Base-by-base conservation (phyloP, 2,329 filamentous ascomycete species). In the Colletotrichum godetiae region DNA sequence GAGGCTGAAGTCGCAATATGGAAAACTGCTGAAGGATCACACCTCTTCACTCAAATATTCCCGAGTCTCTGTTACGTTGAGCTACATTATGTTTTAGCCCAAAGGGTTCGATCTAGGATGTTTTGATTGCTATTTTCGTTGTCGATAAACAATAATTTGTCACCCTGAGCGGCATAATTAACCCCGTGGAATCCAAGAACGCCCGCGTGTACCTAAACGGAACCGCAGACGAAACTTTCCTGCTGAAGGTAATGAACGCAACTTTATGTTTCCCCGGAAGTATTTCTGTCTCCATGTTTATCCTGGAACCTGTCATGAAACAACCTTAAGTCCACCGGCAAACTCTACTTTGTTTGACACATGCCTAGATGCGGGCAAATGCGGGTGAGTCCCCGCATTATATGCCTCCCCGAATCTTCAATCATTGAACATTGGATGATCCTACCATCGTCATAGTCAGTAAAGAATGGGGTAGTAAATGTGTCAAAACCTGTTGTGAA, bases 371-470 rank as follows among this genome's bases (percentile, higher is more conserved):
- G 10, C n/a, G 19, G 46, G 15, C 19, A 12, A 1, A 31, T 35
- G 15, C 24, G 33, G 11, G 24, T 37, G 22, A 56, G 2, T 29
- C 15, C 37, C 13, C 27, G 7, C 15, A 22, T 29, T 7, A 29
- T 10, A 8, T 56, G 24, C 5, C 53, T 29, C 15, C n/a, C 35
- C 6, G 1, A 31, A 31, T 46, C 13, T 19, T 13, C 33, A 29
- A 13, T 29, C 19, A 46, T 65, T 24, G 29, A 57, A 65, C 52
- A 65, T 65, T 11, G 62, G 62, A 57, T 57, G 62, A 31, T 57
- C 62, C 62, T 56, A 33, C 24, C 52, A 57, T 4, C n/a, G 8
- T 5, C 4, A 46, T 29, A 19, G 24, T 42, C 11, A 65, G 52
- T 49, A 42, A 11, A 3, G 35, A 5, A 8, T 5, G 19, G 46